Evolutionary conservation across 2,329 filamentous ascomycete genomes (phyloP).

Genomic region (Colletotrichum costaricense): DNA sequence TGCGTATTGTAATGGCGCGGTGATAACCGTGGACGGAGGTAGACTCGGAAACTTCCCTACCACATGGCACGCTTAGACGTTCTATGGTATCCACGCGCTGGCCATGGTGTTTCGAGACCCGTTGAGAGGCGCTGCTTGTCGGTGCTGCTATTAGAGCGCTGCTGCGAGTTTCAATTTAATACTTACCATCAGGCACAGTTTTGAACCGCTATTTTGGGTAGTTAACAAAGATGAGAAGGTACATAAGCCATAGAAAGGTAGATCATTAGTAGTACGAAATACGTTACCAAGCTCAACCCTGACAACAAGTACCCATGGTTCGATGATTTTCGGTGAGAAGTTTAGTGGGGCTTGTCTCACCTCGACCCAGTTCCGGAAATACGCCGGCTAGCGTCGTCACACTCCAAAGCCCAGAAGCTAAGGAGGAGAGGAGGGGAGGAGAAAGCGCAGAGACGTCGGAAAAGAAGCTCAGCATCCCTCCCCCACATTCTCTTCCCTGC

Average conservation of each 20-base stretch:
- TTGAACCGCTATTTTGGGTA: no score
- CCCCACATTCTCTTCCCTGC: conserved; percentile 29
- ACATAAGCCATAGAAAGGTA: background rate
- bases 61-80: conserved; percentile 46
- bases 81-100: background rate
- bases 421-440: background rate
- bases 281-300: background rate
- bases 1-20: conserved; percentile 73
- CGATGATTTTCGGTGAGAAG: background rate
- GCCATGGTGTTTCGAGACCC: background rate
- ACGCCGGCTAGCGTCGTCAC: conserved; percentile 14
- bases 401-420: background rate
- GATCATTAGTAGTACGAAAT: background rate
- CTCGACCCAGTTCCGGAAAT: conserved; percentile 18
- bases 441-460: background rate
- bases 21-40: conserved; percentile 73
- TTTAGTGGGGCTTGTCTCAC: background rate
- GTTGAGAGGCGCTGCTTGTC: no score
- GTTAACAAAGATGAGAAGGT: background rate
- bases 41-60: conserved; percentile 66
- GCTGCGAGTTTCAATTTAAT: background rate
- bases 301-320: background rate
- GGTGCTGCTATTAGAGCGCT: background rate
- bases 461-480: conserved; percentile 4
- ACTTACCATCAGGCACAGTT: no score